Base-by-base conservation (phyloP, 805 yeast genomes). In the Hemisphaericaspora nanyangensis region DNA sequence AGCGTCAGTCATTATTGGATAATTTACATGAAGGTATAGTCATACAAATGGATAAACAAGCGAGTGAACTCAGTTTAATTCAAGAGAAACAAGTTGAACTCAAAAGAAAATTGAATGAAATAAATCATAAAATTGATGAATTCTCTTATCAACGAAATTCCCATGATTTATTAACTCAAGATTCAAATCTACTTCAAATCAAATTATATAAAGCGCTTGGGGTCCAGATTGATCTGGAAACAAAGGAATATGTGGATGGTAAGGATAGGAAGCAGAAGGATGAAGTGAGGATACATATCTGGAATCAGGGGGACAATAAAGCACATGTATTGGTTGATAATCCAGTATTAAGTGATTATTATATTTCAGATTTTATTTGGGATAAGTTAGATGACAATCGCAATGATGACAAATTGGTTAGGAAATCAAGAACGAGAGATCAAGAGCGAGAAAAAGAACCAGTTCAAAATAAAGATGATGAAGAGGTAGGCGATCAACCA, bases 351-450 rank as follows among this genome's bases (percentile, higher is more conserved):
- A 77, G 84, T 50, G 81, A 80, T 42, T 82, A 72, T 51, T 85
- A 84, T 56, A 74, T 84, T 22, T 74, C 87, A 11, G 85, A 86
- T 52, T 82, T 77, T 54, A 75, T 86, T 24, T 86, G 95, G 95
- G 93, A 85, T 44, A 72, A 75, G 25, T 29, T 52, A 15, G 43
- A 44, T 20, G 44, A 38, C 19, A 22, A 22, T 12, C 26, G 12
- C 3, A 12, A 5, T 22, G 26, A 22, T n/a, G n/a, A n/a, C n/a
- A n/a, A n/a, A n/a, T n/a, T n/a, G n/a, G n/a, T n/a, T n/a, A n/a
- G n/a, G n/a, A n/a, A n/a, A n/a, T n/a, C n/a, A n/a, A n/a, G n/a
- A n/a, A n/a, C n/a, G n/a, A n/a, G n/a, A n/a, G n/a, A n/a, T n/a
- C n/a, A n/a, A n/a, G n/a, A n/a, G n/a, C n/a, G n/a, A n/a, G n/a